phyloP scores from a whole-genome alignment of 2,329 filamentous ascomycete species.

The Cytospora paraplurivora region DNA sequence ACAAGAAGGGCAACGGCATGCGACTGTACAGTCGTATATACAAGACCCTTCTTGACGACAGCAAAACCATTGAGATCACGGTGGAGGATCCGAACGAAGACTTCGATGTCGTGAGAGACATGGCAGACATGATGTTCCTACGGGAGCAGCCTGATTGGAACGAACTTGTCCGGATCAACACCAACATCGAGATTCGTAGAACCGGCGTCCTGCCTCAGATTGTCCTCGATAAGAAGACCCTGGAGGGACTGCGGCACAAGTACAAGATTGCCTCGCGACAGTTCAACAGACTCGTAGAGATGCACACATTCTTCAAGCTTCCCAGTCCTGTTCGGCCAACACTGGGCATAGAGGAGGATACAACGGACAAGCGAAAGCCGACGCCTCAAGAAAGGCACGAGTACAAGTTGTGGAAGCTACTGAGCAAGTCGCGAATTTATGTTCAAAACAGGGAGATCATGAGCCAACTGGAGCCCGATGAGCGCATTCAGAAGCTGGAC shows the following conservation, averaged over 20 bases:
- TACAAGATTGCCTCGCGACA: slow-evolving; percentile 77
- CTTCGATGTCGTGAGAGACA: slow-evolving; percentile 78
- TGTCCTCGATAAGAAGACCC: slow-evolving; percentile 59
- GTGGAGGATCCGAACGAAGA: slow-evolving; percentile 91
- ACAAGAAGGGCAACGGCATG: slow-evolving; percentile 76
- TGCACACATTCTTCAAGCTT: slow-evolving; percentile 68
- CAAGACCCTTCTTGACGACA: slow-evolving; percentile 64
- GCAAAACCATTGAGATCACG: slow-evolving; percentile 78
- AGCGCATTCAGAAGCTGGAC: slow-evolving; percentile 73
- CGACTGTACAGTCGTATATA: slow-evolving; percentile 83
- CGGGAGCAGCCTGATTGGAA: slow-evolving; percentile 60
- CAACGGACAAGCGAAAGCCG: slow-evolving; percentile 39
- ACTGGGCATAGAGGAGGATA: slow-evolving; percentile 41
- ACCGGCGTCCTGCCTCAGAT: slow-evolving; percentile 49
- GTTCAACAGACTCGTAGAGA: slow-evolving; percentile 73
- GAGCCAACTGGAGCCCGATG: slow-evolving; percentile 66
- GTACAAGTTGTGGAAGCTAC: slow-evolving; percentile 71
- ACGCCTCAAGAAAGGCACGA: slow-evolving; percentile 61
- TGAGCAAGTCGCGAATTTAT: slow-evolving; percentile 78
- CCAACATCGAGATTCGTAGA: slow-evolving; percentile 50
- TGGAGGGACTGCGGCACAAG: slow-evolving; percentile 59
- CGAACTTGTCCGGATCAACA: slow-evolving; percentile 55
- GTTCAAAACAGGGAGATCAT: slow-evolving; percentile 73
- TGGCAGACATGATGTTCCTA: slow-evolving; percentile 70
- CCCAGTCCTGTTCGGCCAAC: slow-evolving; percentile 58